Percentiles rank a stretch among this genome's conserved stretches.
Conservation (phyloP, 371 early-diverging fungal genomes). For the Mucor saturninus region DNA sequence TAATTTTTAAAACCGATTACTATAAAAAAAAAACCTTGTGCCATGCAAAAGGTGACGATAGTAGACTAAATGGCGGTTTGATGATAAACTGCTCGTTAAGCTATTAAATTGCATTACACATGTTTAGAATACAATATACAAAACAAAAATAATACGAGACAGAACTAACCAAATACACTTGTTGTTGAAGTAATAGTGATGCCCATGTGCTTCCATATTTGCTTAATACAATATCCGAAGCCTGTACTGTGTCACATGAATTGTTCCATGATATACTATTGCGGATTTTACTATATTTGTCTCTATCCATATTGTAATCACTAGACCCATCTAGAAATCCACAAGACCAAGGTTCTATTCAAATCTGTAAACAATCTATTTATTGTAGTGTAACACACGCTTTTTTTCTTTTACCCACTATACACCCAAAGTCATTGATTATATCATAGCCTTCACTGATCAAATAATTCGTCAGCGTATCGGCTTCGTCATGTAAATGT, state of each 20-base stretch:
- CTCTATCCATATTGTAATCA: constrained; percentile 28
- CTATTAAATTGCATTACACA: constrained; percentile 13
- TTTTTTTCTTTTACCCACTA: constrained; percentile 39
- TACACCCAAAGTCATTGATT: constrained; percentile 52
- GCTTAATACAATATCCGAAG: constrained; percentile 34
- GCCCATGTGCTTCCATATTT: constrained; percentile 41
- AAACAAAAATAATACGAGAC: not conserved
- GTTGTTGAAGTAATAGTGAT: constrained; percentile 30
- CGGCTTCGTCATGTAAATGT: constrained; percentile 51
- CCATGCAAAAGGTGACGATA: constrained; percentile 56
- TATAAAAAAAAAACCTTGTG: constrained; percentile 41
- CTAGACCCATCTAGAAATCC: constrained; percentile 45
- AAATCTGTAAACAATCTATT: not conserved
- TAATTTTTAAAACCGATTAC: not conserved
- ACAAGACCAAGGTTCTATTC: constrained; percentile 55
- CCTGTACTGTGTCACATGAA: not conserved
- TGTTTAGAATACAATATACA: not conserved
- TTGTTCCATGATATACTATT: constrained; percentile 27
- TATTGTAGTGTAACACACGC: not conserved
- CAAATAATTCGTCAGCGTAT: constrained; percentile 53
- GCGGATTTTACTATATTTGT: constrained; percentile 35
- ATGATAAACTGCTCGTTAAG: constrained; percentile 69
- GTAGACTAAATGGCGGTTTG: constrained; percentile 53
- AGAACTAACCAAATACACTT: constrained; percentile 29
- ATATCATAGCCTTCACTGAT: constrained; percentile 53